Percentiles rank a stretch among this genome's conserved stretches.
Evolutionary conservation across 2,329 filamentous ascomycete genomes (phyloP).

Genomic region (Ascochyta clinopodiicola): DNA sequence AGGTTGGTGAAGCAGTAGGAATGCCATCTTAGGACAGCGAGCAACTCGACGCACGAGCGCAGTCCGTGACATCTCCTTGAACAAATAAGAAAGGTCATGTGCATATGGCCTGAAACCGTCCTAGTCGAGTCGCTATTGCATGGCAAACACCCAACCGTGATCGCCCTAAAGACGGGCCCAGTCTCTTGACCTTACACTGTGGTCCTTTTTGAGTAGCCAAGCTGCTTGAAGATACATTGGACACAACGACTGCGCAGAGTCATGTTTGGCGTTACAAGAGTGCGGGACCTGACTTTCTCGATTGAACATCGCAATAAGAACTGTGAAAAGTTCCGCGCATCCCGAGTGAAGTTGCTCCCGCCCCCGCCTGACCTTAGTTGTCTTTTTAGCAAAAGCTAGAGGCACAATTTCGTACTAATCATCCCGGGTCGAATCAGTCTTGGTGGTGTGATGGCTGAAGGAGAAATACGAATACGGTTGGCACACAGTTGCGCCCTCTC

Average conservation of each 20-base stretch:
- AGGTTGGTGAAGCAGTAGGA: not conserved
- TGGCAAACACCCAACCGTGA: not conserved
- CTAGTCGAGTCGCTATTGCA: not conserved
- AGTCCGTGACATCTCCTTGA: not conserved
- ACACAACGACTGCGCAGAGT: not conserved
- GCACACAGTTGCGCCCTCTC: not conserved
- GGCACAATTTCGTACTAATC: slow-evolving; percentile 25
- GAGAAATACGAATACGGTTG: not conserved
- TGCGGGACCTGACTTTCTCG: not conserved
- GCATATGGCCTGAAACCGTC: not conserved
- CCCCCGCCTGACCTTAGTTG: slow-evolving; percentile 38
- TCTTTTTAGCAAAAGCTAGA: slow-evolving; percentile 27
- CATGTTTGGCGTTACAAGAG: not conserved
- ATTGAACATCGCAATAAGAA: not conserved
- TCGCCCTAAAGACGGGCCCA: not conserved
- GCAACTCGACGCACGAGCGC: not conserved
- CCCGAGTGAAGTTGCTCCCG: slow-evolving; percentile 37
- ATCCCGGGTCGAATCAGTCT: slow-evolving; percentile 42
- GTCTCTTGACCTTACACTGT: not conserved
- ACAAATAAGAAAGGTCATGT: not conserved
- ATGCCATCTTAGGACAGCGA: not conserved
- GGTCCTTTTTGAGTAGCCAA: not conserved
- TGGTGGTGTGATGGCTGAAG: slow-evolving; percentile 9
- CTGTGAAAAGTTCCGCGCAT: slow-evolving; percentile 16
- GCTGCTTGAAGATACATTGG: not conserved